Percentiles rank a stretch among this genome's conserved stretches.
phyloP scores from a whole-genome alignment of 768 basidiomycete species.

The Suillus spraguei region DNA sequence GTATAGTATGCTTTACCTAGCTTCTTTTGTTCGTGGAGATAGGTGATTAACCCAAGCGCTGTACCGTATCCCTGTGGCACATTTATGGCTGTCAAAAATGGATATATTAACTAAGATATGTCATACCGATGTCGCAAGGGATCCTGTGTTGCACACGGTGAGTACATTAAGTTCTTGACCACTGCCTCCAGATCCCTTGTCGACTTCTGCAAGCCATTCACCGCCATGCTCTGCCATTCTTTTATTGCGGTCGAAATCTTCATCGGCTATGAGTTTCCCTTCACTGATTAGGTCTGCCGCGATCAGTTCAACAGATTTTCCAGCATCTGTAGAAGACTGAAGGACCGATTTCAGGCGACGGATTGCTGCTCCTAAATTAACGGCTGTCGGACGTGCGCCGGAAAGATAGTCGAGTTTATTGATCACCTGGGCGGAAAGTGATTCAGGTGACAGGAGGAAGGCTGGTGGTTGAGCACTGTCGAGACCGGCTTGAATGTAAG shows the following conservation, averaged over 20 bases:
- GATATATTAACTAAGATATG: slow-evolving; percentile 3
- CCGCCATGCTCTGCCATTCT: slow-evolving; percentile 85
- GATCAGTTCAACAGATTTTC: slow-evolving; percentile 46
- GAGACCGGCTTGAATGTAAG: slow-evolving; percentile 59
- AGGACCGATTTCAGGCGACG: slow-evolving; percentile 64
- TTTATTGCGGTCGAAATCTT: slow-evolving; percentile 87
- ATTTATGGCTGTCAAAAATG: not conserved
- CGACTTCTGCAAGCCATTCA: slow-evolving; percentile 72
- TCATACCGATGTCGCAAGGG: slow-evolving; percentile 87
- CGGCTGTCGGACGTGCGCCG: slow-evolving; percentile 93
- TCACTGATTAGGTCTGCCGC: slow-evolving; percentile 69
- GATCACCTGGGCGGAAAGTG: slow-evolving; percentile 56
- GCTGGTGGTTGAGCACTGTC: slow-evolving; percentile 47
- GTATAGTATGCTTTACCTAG: slow-evolving; percentile 88
- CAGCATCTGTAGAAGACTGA: slow-evolving; percentile 36
- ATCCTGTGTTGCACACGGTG: slow-evolving; percentile 98
- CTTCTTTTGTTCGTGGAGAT: slow-evolving; percentile 77
- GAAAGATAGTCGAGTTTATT: slow-evolving; percentile 71
- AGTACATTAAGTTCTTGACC: slow-evolving; percentile 70
- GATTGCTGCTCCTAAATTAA: slow-evolving; percentile 90
- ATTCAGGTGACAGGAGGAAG: slow-evolving; percentile 54
- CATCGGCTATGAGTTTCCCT: slow-evolving; percentile 73
- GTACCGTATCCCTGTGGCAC: slow-evolving; percentile 86
- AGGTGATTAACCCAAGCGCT: slow-evolving; percentile 90
- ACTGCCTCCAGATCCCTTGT: slow-evolving; percentile 42